Base-by-base conservation (phyloP, 495 filamentous ascomycete species). In the Bacidia gigantensis region DNA sequence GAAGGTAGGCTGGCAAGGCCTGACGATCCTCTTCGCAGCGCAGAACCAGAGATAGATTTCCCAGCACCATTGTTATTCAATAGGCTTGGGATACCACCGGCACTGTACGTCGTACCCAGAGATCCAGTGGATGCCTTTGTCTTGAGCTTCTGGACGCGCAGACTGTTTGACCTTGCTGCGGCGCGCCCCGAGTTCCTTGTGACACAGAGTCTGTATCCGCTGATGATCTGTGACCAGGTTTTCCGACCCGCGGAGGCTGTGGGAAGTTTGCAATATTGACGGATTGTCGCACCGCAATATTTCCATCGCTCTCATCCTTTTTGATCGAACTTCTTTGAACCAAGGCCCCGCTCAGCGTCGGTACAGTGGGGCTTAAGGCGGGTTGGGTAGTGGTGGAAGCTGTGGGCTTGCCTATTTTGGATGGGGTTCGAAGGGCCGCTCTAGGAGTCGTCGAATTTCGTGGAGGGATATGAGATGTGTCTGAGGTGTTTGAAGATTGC, bases 251-350 rank as follows among this genome's bases (percentile, higher is more conserved):
- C 18, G 89, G 89, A 25, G 89, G 89, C 53, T 90, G 85, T n/a
- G 89, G 89, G 62, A 95, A 95, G 0, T 87, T 80, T 50, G 87
- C 87, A 56, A 94, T 93, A 67, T 87, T 95, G 54, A 93, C 83
- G 0, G 84, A 86, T 61, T 87, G 86, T 54, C 89, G 77, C 50
- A 94, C 60, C n/a, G 76, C 78, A 61, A 78, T 87, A 9, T 77
- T 74, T 9, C 72, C 66, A 9, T 78, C 68, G 10, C 73, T 69
- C 50, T 74, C 78, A 41, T 70, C 52, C 9, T 65, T 69, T 40
- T 74, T 70, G 0, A 58, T 61, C 0, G 66, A 62, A 7, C 61
- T 51, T 29, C 63, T 61, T 20, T 56, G 56, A 44, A 53, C 62
- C 7, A 72, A 71, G n/a, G 64, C 56, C 17, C 73, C 75, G 17